Conservation (phyloP, 305 asterid species). For the Fraxinus sp. region DNA sequence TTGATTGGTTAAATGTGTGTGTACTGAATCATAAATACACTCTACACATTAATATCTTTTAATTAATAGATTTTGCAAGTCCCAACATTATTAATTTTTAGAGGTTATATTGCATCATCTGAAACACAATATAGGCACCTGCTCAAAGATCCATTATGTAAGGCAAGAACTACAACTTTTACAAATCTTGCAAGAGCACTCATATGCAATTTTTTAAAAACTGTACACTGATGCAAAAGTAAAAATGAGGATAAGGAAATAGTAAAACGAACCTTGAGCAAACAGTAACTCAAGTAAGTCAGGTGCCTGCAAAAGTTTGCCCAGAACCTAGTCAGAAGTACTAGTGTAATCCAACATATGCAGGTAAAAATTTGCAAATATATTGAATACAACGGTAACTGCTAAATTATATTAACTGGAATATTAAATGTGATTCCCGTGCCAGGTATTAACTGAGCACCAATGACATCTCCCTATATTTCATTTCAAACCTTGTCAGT, state of each 20-base stretch:
- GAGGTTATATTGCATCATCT: background rate
- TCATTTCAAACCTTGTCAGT: background rate
- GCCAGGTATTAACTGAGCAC: background rate
- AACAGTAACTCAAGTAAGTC: conserved; percentile 76
- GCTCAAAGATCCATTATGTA: background rate
- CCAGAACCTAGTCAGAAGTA: conserved; percentile 24
- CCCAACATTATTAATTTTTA: background rate
- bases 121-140: background rate
- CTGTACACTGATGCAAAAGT: background rate
- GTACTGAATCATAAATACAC: background rate
- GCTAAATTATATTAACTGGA: conserved; percentile 4
- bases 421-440: background rate
- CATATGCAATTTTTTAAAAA: background rate
- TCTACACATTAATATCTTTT: background rate
- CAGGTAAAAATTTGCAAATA: conserved; percentile 11
- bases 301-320: conserved; percentile 70
- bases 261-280: conserved; percentile 51
- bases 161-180: background rate
- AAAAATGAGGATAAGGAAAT: conserved; percentile 4
- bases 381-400: background rate
- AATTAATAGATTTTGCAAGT: background rate
- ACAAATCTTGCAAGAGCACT: background rate
- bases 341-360: conserved; percentile 7
- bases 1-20: background rate
- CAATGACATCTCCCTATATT: background rate